phyloP scores from a whole-genome alignment of 2,329 filamentous ascomycete genomes.

The Graphilbum sp. region DNA sequence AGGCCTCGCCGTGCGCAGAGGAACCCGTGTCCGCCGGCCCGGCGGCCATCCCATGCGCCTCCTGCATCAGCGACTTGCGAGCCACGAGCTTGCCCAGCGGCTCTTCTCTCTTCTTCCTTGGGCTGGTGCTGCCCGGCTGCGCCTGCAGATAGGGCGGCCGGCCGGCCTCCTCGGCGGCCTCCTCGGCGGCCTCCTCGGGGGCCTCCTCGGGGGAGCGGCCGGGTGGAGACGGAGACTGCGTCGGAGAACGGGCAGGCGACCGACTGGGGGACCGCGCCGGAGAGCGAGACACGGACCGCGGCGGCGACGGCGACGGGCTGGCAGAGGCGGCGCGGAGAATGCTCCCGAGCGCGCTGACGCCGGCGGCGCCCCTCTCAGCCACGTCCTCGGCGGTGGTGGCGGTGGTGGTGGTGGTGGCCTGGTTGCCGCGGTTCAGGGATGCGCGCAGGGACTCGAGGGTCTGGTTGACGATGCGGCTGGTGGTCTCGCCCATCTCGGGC shows the following conservation, averaged over 20 bases:
- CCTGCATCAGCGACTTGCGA: slow-evolving; percentile 6
- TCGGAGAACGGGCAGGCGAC: too few species aligned
- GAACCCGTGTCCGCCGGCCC: not conserved
- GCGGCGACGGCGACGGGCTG: not conserved
- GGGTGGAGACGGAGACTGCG: too few species aligned
- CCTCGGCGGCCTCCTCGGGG: too few species aligned
- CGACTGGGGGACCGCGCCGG: too few species aligned
- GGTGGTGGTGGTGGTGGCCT: not conserved
- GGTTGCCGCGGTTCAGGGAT: slow-evolving; percentile 16
- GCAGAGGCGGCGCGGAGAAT: not conserved
- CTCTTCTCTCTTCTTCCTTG: slow-evolving; percentile 4
- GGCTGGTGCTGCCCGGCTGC: not conserved
- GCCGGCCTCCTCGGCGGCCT: too few species aligned
- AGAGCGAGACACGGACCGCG: not conserved
- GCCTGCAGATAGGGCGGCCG: too few species aligned
- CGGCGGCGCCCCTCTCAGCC: not conserved
- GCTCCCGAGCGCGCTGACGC: not conserved
- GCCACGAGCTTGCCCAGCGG: slow-evolving; percentile 6
- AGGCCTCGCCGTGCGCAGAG: slow-evolving; percentile 8
- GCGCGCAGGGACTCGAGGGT: slow-evolving; percentile 29
- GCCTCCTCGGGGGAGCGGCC: too few species aligned
- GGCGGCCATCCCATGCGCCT: not conserved
- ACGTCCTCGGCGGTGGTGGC: not conserved
- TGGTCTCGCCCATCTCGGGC: slow-evolving; percentile 36
- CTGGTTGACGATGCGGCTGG: slow-evolving; percentile 38